Percentiles rank a stretch among this genome's conserved stretches.
Evolutionary conservation across 2,329 filamentous ascomycete genomes (phyloP).

Genomic region (Penicillium paneum): DNA sequence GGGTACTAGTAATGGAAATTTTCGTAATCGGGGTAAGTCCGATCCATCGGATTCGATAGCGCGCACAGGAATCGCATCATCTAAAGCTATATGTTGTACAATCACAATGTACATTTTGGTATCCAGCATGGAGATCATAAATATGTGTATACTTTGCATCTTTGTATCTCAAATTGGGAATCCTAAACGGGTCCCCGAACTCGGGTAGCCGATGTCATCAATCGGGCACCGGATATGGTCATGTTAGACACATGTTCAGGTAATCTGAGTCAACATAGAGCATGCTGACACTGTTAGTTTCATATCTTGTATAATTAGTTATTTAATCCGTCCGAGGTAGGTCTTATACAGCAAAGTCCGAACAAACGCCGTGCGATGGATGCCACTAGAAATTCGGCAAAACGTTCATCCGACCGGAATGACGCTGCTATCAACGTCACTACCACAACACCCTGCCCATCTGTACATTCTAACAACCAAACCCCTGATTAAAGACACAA

Average conservation of each 20-base stretch:
- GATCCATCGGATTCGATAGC: slow-evolving; percentile 13
- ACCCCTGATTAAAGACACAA: background rate
- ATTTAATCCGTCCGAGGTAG: background rate
- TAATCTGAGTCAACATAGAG: background rate
- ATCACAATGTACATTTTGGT: background rate
- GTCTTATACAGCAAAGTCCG: background rate
- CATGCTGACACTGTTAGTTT: background rate
- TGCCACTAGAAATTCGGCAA: slow-evolving; percentile 9
- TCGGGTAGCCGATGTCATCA: slow-evolving; percentile 15
- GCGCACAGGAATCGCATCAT: background rate
- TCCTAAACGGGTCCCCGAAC: slow-evolving; percentile 7
- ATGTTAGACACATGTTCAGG: background rate
- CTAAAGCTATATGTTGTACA: background rate
- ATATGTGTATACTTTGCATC: background rate
- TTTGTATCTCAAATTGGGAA: background rate
- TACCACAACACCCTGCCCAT: background rate
- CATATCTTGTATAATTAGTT: background rate
- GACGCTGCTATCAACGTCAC: background rate
- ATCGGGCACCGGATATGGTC: background rate
- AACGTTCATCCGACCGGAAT: slow-evolving; percentile 18
- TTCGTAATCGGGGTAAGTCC: slow-evolving; percentile 19
- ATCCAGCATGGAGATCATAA: background rate
- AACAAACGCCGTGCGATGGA: too few species aligned
- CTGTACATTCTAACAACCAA: background rate
- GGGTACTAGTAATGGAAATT: too few species aligned